Conservation (phyloP, 352 stramenopile genomes). For the Globisporangium alternatum region DNA sequence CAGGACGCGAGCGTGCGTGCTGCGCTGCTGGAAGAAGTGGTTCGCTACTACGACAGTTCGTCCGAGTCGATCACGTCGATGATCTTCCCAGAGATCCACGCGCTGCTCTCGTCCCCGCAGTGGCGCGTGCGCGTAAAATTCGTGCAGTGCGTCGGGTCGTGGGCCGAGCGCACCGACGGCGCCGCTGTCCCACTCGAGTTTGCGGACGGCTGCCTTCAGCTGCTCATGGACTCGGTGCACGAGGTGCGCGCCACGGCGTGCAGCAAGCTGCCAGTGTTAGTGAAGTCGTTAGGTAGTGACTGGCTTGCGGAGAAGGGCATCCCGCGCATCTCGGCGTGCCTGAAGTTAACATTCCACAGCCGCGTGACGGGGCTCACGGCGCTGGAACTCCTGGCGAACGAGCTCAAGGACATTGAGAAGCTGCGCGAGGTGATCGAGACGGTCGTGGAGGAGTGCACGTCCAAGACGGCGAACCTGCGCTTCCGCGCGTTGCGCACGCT, state of each 20-base stretch:
- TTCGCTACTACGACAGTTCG: slow-evolving; percentile 65
- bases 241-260: slow-evolving; percentile 72
- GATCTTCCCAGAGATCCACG: slow-evolving; percentile 69
- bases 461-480: slow-evolving; percentile 76
- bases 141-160: slow-evolving; percentile 81
- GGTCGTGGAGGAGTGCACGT: slow-evolving; percentile 74
- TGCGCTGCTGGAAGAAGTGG: slow-evolving; percentile 80
- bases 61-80: slow-evolving; percentile 63
- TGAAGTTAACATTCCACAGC: slow-evolving; percentile 74
- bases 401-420: slow-evolving; percentile 69
- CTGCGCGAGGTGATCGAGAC: slow-evolving; percentile 59
- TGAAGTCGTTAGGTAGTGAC: slow-evolving; percentile 68
- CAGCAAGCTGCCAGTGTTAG: slow-evolving; percentile 58
- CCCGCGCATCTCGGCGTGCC: slow-evolving; percentile 51
- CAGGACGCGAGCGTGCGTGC: slow-evolving; percentile 79
- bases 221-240: slow-evolving; percentile 65
- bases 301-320: slow-evolving; percentile 75
- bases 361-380: slow-evolving; percentile 66
- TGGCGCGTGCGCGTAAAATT: slow-evolving; percentile 87
- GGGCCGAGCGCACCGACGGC: slow-evolving; percentile 65
- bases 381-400: slow-evolving; percentile 56
- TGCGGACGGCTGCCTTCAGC: slow-evolving; percentile 61
- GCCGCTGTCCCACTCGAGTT: slow-evolving; percentile 59
- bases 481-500: slow-evolving; percentile 79
- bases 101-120: slow-evolving; percentile 57